phyloP scores from a whole-genome alignment of 2,329 filamentous ascomycete species.

The Coniella lustricola region DNA sequence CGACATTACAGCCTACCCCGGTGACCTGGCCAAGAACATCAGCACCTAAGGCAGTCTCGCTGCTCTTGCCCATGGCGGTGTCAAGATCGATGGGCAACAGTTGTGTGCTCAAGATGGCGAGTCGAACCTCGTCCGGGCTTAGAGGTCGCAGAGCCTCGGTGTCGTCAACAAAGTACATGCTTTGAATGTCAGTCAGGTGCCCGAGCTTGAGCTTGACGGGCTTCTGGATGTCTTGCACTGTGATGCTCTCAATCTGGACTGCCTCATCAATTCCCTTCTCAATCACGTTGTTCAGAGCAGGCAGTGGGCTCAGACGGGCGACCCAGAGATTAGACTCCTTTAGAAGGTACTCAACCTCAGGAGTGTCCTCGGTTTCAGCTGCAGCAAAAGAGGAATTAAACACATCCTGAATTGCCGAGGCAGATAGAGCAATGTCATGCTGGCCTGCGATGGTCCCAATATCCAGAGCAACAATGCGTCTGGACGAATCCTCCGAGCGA shows the following conservation, averaged over 20 bases:
- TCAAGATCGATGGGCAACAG: constrained; percentile 32
- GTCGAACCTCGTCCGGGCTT: constrained; percentile 29
- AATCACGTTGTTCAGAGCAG: constrained; percentile 36
- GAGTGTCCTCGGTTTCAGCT: constrained; percentile 7
- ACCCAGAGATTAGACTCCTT: constrained; percentile 31
- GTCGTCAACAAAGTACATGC: constrained; percentile 19
- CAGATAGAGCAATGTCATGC: not conserved
- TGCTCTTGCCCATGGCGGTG: constrained; percentile 26
- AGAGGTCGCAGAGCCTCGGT: constrained; percentile 16
- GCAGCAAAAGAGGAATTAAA: constrained; percentile 21
- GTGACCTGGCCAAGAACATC: constrained; percentile 35
- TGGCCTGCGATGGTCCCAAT: constrained; percentile 18
- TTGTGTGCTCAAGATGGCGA: constrained; percentile 31
- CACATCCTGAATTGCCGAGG: constrained; percentile 13
- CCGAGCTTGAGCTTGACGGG: constrained; percentile 17
- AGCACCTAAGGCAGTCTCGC: constrained; percentile 27
- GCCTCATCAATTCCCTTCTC: constrained; percentile 24
- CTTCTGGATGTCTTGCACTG: not conserved
- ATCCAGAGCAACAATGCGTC: constrained; percentile 37
- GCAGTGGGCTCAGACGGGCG: constrained; percentile 36
- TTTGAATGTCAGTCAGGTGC: constrained; percentile 6
- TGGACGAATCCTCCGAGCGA: constrained; percentile 41
- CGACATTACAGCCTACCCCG: constrained; percentile 27
- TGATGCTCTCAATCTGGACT: not conserved
- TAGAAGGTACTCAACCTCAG: constrained; percentile 39